Percentiles rank a stretch among this genome's conserved stretches.
Conservation (phyloP, 2,329 filamentous ascomycete species). For the Aspergillus fructus region DNA sequence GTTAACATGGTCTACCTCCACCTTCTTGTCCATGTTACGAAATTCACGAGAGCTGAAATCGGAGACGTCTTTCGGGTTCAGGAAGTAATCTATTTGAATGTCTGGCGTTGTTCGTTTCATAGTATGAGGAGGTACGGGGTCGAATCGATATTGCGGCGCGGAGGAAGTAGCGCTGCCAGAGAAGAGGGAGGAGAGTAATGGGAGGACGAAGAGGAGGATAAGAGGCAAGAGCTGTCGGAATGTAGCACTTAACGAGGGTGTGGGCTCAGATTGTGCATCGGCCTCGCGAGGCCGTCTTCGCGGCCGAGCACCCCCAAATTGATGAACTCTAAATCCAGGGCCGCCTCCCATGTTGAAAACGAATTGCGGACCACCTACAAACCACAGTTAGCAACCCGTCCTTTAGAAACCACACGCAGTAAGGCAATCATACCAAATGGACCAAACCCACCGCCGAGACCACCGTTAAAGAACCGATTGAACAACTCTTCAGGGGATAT, state of each 20-base stretch:
- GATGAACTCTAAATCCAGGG: constrained; percentile 88
- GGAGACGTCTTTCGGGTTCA: constrained; percentile 75
- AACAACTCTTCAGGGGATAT: constrained; percentile 97
- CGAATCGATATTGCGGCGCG: constrained; percentile 74
- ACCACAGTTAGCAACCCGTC: not conserved
- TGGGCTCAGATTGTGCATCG: constrained; percentile 53
- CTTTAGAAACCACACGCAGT: constrained; percentile 16
- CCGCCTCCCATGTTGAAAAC: constrained; percentile 94
- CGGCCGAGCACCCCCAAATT: constrained; percentile 81
- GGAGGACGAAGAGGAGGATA: constrained; percentile 82
- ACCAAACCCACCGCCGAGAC: constrained; percentile 59
- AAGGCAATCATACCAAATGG: constrained; percentile 58
- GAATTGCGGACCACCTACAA: constrained; percentile 72
- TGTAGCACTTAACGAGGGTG: constrained; percentile 54
- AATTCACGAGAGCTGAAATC: constrained; percentile 70
- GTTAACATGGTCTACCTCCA: constrained; percentile 71
- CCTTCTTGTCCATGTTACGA: constrained; percentile 70
- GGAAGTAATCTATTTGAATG: constrained; percentile 77
- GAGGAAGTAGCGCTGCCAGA: constrained; percentile 54
- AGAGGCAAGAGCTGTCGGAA: constrained; percentile 79
- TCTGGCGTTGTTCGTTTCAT: constrained; percentile 68
- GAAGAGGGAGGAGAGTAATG: constrained; percentile 79
- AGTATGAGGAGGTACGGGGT: constrained; percentile 71
- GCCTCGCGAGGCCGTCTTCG: constrained; percentile 71
- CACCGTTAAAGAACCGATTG: constrained; percentile 90